Conservation (phyloP, 2,329 filamentous ascomycete species). For the Purpureocillium lavendulum region DNA sequence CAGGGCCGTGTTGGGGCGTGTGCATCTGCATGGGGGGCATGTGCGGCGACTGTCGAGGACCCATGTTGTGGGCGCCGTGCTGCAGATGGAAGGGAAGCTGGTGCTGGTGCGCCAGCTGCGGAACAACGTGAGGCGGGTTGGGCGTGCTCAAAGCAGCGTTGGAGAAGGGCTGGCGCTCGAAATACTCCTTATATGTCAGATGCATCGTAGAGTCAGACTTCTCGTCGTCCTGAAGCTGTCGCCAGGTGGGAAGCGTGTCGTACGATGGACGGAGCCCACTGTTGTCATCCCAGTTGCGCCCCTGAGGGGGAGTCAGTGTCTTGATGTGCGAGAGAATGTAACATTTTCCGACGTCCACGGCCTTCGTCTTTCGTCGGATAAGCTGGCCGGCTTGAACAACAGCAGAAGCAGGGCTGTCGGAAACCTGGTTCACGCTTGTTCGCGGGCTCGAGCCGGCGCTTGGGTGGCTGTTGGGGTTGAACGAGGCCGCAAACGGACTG, state of each 20-base stretch:
- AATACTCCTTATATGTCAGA: slow-evolving; percentile 67
- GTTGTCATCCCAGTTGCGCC: slow-evolving; percentile 62
- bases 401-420: slow-evolving; percentile 20
- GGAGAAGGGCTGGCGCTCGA: slow-evolving; percentile 58
- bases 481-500: slow-evolving; percentile 69
- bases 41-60: slow-evolving; percentile 62
- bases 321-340: slow-evolving; percentile 45
- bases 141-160: slow-evolving; percentile 56
- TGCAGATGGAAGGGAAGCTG: slow-evolving; percentile 79
- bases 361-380: slow-evolving; percentile 63
- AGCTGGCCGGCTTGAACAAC: slow-evolving; percentile 30
- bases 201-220: slow-evolving; percentile 56
- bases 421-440: slow-evolving; percentile 45
- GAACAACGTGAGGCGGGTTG: slow-evolving; percentile 59
- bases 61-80: slow-evolving; percentile 59
- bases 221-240: slow-evolving; percentile 62
- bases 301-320: slow-evolving; percentile 41
- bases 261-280: slow-evolving; percentile 78
- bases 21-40: slow-evolving; percentile 74
- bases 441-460: slow-evolving; percentile 67
- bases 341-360: slow-evolving; percentile 64
- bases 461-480: slow-evolving; percentile 62
- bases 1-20: slow-evolving; percentile 61
- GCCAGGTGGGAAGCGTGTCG: slow-evolving; percentile 81
- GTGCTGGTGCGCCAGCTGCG: slow-evolving; percentile 72